Percentiles rank a stretch among this genome's conserved stretches.
Evolutionary conservation across 2,329 filamentous ascomycete genomes (phyloP).

Genomic region (Cladosporium sp.): DNA sequence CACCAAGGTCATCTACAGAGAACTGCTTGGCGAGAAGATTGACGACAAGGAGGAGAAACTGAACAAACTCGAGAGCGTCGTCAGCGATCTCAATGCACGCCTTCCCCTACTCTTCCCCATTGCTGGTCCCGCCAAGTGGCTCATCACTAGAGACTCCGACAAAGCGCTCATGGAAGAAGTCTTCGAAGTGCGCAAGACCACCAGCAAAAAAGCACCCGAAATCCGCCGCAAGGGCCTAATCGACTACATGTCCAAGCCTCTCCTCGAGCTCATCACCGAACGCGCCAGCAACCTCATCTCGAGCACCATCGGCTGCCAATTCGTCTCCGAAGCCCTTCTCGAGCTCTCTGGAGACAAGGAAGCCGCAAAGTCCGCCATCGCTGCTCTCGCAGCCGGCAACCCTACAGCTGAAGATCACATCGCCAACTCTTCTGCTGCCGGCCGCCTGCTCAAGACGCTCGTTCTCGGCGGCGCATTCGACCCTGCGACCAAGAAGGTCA

Average conservation of each 20-base stretch:
- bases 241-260: conserved; percentile 65
- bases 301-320: conserved; percentile 80
- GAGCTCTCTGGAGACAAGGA: conserved; percentile 61
- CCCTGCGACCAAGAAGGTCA: conserved; percentile 62
- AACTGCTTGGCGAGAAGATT: conserved; percentile 66
- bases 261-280: conserved; percentile 69
- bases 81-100: conserved; percentile 63
- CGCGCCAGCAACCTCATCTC: conserved; percentile 65
- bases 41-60: conserved; percentile 44
- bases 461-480: conserved; percentile 88
- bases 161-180: conserved; percentile 68
- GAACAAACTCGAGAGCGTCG: conserved; percentile 58
- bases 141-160: conserved; percentile 61
- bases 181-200: conserved; percentile 71
- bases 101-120: conserved; percentile 77
- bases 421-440: conserved; percentile 59
- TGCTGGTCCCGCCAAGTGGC: conserved; percentile 58
- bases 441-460: conserved; percentile 84
- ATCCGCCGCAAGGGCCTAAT: conserved; percentile 71
- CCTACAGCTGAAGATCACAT: conserved; percentile 52
- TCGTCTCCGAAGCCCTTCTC: conserved; percentile 78
- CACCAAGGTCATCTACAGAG: conserved; percentile 79
- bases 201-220: conserved; percentile 87
- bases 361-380: conserved; percentile 63
- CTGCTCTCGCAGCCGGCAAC: conserved; percentile 38